Conservation (phyloP, 495 filamentous ascomycete genomes). For the Platismatia glauca region DNA sequence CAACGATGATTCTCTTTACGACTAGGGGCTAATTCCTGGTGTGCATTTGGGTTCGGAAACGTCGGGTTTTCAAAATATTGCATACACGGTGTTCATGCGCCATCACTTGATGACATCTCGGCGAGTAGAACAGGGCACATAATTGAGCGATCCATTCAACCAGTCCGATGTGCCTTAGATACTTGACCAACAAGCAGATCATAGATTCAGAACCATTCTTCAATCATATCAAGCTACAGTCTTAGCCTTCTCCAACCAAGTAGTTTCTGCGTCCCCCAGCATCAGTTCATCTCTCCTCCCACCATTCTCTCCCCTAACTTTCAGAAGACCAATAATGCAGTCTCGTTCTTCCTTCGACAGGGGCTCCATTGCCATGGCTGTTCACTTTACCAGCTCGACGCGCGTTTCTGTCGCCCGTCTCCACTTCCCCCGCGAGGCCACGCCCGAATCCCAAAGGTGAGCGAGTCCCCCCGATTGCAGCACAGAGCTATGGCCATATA, state of each 20-base stretch:
- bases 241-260: background rate
- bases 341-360: background rate
- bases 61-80: background rate
- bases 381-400: background rate
- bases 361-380: background rate
- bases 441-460: background rate
- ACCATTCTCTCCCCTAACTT: background rate
- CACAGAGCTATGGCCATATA: background rate
- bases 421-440: background rate
- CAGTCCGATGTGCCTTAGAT: constrained; percentile 1
- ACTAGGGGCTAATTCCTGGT: constrained; percentile 24
- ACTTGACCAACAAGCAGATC: background rate
- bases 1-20: constrained; percentile 83
- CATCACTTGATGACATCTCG: background rate
- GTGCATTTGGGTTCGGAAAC: background rate
- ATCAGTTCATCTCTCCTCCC: background rate
- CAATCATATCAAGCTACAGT: background rate
- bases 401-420: background rate
- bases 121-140: background rate
- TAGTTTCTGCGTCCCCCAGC: background rate
- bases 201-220: background rate
- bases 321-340: background rate
- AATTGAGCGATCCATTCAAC: background rate
- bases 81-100: constrained; percentile 11
- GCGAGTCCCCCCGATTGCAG: background rate